A percentile compares a stretch with the other conserved stretches of the same genome.
phyloP scores from a whole-genome alignment of 495 filamentous ascomycete species.

The Daldinia caldariorum region DNA sequence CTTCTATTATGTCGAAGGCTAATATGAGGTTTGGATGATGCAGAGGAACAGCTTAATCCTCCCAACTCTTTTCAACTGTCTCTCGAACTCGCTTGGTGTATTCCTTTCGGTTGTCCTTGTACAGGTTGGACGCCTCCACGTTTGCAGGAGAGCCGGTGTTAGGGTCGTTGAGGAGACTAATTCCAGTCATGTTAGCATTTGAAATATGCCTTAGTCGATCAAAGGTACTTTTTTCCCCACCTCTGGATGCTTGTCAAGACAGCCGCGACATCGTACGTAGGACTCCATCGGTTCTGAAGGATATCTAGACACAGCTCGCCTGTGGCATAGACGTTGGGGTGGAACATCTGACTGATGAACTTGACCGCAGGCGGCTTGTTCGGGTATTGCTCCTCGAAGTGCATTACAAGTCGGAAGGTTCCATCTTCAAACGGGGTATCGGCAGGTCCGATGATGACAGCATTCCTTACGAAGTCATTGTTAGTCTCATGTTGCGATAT shows the following conservation, averaged over 20 bases:
- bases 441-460: conserved; percentile 96
- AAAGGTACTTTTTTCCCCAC: conserved; percentile 55
- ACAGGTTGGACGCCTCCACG: conserved; percentile 97
- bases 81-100: conserved; percentile 95
- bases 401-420: conserved; percentile 97
- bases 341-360: conserved; percentile 99
- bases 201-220: conserved; percentile 8
- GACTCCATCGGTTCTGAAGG: conserved; percentile 97
- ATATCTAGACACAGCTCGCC: conserved; percentile 98
- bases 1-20: not conserved
- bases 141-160: conserved; percentile 98
- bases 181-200: conserved; percentile 19
- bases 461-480: conserved; percentile 74
- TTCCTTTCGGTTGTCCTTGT: conserved; percentile 97
- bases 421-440: conserved; percentile 99
- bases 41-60: conserved; percentile 65
- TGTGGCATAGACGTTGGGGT: conserved; percentile 97
- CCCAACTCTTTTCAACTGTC: conserved; percentile 99
- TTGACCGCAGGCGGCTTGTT: conserved; percentile 98
- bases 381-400: conserved; percentile 98
- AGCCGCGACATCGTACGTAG: conserved; percentile 97
- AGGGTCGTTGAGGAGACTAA: conserved; percentile 94
- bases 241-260: conserved; percentile 98
- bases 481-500: conserved; percentile 20
- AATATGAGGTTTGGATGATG: not conserved